Evolutionary conservation across 2,329 filamentous ascomycete species (phyloP).

Genomic region (Paracoccidioides lutzii): DNA sequence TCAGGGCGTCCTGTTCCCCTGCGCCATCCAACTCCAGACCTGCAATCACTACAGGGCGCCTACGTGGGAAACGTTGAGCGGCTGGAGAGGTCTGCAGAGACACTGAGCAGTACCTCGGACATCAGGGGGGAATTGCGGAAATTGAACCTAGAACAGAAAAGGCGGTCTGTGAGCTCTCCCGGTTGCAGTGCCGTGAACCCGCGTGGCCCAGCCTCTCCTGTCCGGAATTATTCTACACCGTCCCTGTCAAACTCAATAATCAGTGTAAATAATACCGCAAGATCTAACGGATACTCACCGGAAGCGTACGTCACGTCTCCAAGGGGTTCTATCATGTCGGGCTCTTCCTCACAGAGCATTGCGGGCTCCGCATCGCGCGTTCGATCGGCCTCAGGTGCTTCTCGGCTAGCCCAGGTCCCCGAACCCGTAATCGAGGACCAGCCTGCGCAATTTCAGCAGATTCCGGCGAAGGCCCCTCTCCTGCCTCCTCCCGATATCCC

Average conservation of each 20-base stretch:
- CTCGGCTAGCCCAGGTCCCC: conserved; percentile 27
- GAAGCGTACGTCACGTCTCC: conserved; percentile 27
- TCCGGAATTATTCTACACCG: conserved; percentile 22
- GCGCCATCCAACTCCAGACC: conserved; percentile 37
- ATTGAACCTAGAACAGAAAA: conserved; percentile 34
- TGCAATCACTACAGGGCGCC: conserved; percentile 39
- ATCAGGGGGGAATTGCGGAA: conserved; percentile 34
- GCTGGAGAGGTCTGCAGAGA: conserved; percentile 37
- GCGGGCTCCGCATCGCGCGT: conserved; percentile 17
- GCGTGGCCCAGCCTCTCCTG: conserved; percentile 8
- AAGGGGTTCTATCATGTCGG: conserved; percentile 30
- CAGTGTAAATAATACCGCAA: conserved; percentile 22
- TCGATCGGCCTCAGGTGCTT: conserved; percentile 25
- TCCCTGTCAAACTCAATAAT: conserved; percentile 33
- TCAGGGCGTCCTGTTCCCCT: conserved; percentile 32
- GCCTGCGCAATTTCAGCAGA: conserved; percentile 13
- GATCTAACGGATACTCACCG: conserved; percentile 31
- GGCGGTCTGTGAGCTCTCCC: conserved; percentile 24
- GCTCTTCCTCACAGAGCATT: conserved; percentile 14
- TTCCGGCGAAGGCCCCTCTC: conserved; percentile 11
- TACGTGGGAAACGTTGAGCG: conserved; percentile 39
- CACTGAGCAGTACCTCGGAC: conserved; percentile 35
- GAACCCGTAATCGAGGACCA: conserved; percentile 28
- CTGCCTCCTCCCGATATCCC: conserved; percentile 11
- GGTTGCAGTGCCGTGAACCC: not conserved